Conservation (phyloP, 2,329 filamentous ascomycete genomes). For the Tolypocladium pustulatum region DNA sequence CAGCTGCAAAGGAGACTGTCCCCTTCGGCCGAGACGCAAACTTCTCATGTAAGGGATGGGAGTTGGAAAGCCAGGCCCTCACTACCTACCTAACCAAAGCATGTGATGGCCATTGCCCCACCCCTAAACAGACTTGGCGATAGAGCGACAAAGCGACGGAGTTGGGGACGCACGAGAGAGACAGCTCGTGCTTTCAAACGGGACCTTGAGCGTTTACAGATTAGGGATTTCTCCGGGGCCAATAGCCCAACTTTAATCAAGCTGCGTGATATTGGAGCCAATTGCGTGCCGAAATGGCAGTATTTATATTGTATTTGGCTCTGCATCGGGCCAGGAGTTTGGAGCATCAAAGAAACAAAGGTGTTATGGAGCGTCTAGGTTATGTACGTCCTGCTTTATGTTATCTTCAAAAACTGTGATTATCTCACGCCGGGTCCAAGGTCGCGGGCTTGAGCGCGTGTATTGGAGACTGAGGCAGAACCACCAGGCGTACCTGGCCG, state of each 20-base stretch:
- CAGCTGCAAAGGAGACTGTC: slow-evolving; percentile 23
- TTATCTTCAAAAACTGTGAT: background rate
- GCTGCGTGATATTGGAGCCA: background rate
- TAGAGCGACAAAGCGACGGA: background rate
- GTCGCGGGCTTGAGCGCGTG: slow-evolving; percentile 37
- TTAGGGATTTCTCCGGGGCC: background rate
- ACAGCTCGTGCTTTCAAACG: background rate
- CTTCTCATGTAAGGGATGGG: slow-evolving; percentile 8
- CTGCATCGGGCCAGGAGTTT: background rate
- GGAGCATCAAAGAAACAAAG: background rate
- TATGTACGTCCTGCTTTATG: background rate
- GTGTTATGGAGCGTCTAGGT: background rate
- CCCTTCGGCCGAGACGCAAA: slow-evolving; percentile 22
- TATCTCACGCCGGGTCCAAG: slow-evolving; percentile 17
- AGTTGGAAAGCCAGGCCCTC: background rate
- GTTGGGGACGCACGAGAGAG: no score
- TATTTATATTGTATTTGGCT: background rate
- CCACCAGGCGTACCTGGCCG: slow-evolving; percentile 24
- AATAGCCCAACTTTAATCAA: no score
- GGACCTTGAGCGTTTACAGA: background rate
- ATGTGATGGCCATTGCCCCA: background rate
- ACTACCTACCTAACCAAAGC: background rate
- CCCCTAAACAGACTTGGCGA: background rate
- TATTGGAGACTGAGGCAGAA: slow-evolving; percentile 25
- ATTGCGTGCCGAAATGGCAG: background rate